These are phyloP conservation scores for Penicillium sp. DNA, from an alignment of 2,329 filamentous ascomycete genomes.

Conservation along the genomic window DNA sequence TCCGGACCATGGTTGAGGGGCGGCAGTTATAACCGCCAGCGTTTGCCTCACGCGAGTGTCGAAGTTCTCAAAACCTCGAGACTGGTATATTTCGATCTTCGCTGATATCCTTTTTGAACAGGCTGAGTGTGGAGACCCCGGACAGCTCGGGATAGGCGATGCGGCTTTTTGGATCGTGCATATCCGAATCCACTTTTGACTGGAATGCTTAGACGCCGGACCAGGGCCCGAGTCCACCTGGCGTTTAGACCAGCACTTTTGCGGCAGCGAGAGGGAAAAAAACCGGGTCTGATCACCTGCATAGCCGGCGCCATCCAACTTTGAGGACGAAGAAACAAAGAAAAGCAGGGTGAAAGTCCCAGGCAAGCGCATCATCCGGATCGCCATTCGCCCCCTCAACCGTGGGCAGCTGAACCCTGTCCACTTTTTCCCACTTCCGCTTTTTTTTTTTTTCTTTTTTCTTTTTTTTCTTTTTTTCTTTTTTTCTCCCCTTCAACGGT, in stretches of 20 bases:
- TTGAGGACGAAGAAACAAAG: slow-evolving; percentile 3
- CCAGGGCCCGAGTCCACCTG: slow-evolving; percentile 27
- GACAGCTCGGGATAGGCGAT: slow-evolving; percentile 13
- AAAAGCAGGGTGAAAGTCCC: not conserved
- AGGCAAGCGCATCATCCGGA: slow-evolving; percentile 35
- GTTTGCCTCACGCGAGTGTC: not conserved
- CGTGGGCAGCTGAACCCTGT: slow-evolving; percentile 26
- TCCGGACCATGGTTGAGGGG: slow-evolving; percentile 2
- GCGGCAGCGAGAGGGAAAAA: slow-evolving; percentile 7
- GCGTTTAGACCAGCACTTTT: slow-evolving; percentile 17
- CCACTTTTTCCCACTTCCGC: slow-evolving; percentile 2
- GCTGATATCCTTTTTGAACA: not conserved
- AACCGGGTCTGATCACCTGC: slow-evolving; percentile 36
- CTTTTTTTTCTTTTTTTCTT: not conserved
- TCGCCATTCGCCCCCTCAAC: slow-evolving; percentile 34
- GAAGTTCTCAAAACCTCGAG: not conserved
- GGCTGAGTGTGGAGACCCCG: slow-evolving; percentile 10
- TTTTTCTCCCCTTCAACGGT: not conserved
- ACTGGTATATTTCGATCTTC: not conserved
- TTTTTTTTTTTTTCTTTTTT: slow-evolving; percentile 1
- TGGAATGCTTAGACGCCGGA: slow-evolving; percentile 36
- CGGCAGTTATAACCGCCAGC: slow-evolving; percentile 1
- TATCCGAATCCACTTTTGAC: slow-evolving; percentile 28
- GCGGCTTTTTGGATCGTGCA: slow-evolving; percentile 24
- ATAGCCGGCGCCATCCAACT: slow-evolving; percentile 34